Evolutionary conservation across 2,329 filamentous ascomycete species (phyloP).

Genomic region (Plectosphaerella plurivora): DNA sequence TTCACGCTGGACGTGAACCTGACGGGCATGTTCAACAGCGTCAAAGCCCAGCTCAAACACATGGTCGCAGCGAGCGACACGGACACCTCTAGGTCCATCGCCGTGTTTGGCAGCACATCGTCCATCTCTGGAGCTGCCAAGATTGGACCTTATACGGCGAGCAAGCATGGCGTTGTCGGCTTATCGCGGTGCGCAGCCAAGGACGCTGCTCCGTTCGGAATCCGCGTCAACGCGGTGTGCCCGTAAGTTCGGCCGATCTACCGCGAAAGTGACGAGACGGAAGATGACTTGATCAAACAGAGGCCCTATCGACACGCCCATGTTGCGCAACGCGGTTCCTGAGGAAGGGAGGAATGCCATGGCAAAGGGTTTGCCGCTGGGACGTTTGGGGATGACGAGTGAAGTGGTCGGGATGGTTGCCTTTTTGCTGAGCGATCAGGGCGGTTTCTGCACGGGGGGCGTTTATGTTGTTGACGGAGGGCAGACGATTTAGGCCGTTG

Average conservation of each 20-base stretch:
- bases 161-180: constrained; percentile 24
- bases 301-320: constrained; percentile 24
- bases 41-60: constrained; percentile 19
- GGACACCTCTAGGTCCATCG: constrained; percentile 39
- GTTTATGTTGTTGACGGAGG: neutral
- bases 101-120: constrained; percentile 29
- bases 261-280: neutral
- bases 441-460: neutral
- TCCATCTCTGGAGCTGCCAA: constrained; percentile 5
- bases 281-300: constrained; percentile 5
- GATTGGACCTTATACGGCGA: constrained; percentile 22
- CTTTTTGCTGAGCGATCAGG: constrained; percentile 21
- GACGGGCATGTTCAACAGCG: constrained; percentile 21
- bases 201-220: constrained; percentile 18
- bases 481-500: too few species aligned
- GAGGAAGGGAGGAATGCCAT: constrained; percentile 4
- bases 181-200: constrained; percentile 23
- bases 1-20: constrained; percentile 20
- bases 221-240: constrained; percentile 21
- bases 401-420: constrained; percentile 21
- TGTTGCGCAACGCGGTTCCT: constrained; percentile 14
- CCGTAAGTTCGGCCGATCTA: neutral
- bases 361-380: constrained; percentile 10
- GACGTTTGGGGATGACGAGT: constrained; percentile 15
- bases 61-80: constrained; percentile 37